A percentile compares a stretch with the other conserved stretches of the same genome.
Evolutionary conservation across 2,329 filamentous ascomycete species (phyloP).

Genomic region (Arachnopeziza araneosa): DNA sequence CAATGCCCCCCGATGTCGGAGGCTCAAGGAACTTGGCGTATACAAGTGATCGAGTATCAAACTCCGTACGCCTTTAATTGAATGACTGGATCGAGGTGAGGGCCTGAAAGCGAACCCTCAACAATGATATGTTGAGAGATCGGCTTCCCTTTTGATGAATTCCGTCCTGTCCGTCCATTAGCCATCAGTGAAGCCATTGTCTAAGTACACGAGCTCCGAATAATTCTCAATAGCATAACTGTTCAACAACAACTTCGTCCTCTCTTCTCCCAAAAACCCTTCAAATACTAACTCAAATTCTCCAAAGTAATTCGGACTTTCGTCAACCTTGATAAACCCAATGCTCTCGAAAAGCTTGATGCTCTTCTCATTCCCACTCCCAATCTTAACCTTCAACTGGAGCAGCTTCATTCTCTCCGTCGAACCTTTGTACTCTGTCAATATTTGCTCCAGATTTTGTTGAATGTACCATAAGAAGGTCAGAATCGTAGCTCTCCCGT

Average conservation of each 20-base stretch:
- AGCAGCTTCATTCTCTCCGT: slow-evolving; percentile 16
- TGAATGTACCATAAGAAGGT: slow-evolving; percentile 66
- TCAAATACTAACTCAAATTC: slow-evolving; percentile 50
- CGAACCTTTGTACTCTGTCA: slow-evolving; percentile 45
- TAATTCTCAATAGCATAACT: neutral
- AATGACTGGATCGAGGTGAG: too few relatives aligned
- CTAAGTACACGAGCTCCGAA: neutral
- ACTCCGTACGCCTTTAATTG: too few relatives aligned
- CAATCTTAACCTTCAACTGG: slow-evolving; percentile 58
- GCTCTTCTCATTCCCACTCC: slow-evolving; percentile 49
- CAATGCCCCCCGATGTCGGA: too few relatives aligned
- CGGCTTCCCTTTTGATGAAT: neutral
- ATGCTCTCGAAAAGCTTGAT: slow-evolving; percentile 55
- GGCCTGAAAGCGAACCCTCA: too few relatives aligned
- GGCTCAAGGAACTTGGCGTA: too few relatives aligned
- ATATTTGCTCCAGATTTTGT: slow-evolving; percentile 45
- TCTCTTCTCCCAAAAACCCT: neutral
- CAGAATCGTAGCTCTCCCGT: slow-evolving; percentile 59
- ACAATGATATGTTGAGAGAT: too few relatives aligned
- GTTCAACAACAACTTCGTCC: neutral
- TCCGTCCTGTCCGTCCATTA: neutral
- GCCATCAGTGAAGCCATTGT: neutral
- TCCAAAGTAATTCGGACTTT: slow-evolving; percentile 56
- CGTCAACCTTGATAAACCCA: slow-evolving; percentile 46
- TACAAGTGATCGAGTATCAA: too few relatives aligned